phyloP scores from a whole-genome alignment of 75 land plant species.

The Adiantum capillusveneris region DNA sequence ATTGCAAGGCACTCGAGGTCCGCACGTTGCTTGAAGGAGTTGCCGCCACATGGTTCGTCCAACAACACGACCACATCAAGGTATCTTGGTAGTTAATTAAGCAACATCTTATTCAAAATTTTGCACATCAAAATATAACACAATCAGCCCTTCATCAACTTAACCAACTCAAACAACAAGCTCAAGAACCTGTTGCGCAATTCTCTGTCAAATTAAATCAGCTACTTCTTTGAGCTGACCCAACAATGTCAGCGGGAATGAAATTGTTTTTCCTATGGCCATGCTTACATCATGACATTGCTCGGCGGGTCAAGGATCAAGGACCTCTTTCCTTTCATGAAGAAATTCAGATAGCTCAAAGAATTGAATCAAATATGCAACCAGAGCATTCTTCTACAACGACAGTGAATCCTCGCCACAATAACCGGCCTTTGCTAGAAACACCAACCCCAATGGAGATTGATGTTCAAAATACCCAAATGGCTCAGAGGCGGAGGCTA shows the following conservation, averaged over 20 bases:
- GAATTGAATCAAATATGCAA: not conserved
- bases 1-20: not conserved
- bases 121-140: not conserved
- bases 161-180: too few relatives aligned
- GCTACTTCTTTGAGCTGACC: too few relatives aligned
- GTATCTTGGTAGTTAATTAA: too few relatives aligned
- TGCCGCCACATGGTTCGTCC: not conserved
- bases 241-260: not conserved
- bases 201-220: not conserved
- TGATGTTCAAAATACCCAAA: too few relatives aligned
- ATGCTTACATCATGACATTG: not conserved
- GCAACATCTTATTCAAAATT: too few relatives aligned
- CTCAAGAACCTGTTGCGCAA: not conserved
- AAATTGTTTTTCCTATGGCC: not conserved
- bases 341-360: not conserved
- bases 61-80: not conserved
- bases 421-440: not conserved
- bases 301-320: not conserved
- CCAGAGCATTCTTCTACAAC: not conserved
- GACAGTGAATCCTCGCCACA: not conserved
- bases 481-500: not conserved
- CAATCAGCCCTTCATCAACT: not conserved
- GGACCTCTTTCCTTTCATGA: not conserved
- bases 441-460: not conserved
- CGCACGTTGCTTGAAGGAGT: too few relatives aligned